phyloP scores from a whole-genome alignment of 495 filamentous ascomycete species.

The Lindgomyces ingoldianus region DNA sequence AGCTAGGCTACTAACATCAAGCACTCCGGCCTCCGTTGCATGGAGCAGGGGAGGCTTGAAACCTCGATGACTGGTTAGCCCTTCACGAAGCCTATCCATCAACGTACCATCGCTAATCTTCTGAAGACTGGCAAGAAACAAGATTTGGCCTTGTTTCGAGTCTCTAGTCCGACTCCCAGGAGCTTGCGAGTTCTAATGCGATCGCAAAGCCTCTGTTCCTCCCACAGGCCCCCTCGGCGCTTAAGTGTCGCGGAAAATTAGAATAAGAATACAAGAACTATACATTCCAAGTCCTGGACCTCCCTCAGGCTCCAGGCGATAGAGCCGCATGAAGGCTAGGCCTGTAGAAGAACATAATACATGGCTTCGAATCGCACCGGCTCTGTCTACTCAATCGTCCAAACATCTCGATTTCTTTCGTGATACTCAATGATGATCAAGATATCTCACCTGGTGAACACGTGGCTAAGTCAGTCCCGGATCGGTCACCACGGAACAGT shows the following conservation, averaged over 20 bases:
- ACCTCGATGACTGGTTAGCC: not conserved
- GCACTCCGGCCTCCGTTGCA: not conserved
- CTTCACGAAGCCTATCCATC: not conserved
- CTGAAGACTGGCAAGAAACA: not conserved
- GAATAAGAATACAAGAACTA: constrained; percentile 26
- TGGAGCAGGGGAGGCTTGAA: not conserved
- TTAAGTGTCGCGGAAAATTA: constrained; percentile 20
- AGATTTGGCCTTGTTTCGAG: constrained; percentile 6
- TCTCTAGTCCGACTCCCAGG: not conserved
- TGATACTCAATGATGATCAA: constrained; percentile 7
- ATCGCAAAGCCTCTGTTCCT: constrained; percentile 10
- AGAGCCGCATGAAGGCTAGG: not conserved
- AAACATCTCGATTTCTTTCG: not conserved
- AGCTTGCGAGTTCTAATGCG: constrained; percentile 2
- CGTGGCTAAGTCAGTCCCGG: constrained; percentile 26
- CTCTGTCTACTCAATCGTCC: not conserved
- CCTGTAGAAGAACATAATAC: constrained; percentile 4
- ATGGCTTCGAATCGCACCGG: no score
- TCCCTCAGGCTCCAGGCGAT: not conserved
- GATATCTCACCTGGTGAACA: constrained; percentile 13
- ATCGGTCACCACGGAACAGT: not conserved
- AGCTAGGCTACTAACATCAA: constrained; percentile 7
- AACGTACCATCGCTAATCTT: constrained; percentile 6
- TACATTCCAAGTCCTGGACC: not conserved
- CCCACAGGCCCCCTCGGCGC: constrained; percentile 19